Percentiles rank a stretch among this genome's conserved stretches.
phyloP scores from a whole-genome alignment of 1,284 basidiomycete genomes.

The Phlebopus sp. region DNA sequence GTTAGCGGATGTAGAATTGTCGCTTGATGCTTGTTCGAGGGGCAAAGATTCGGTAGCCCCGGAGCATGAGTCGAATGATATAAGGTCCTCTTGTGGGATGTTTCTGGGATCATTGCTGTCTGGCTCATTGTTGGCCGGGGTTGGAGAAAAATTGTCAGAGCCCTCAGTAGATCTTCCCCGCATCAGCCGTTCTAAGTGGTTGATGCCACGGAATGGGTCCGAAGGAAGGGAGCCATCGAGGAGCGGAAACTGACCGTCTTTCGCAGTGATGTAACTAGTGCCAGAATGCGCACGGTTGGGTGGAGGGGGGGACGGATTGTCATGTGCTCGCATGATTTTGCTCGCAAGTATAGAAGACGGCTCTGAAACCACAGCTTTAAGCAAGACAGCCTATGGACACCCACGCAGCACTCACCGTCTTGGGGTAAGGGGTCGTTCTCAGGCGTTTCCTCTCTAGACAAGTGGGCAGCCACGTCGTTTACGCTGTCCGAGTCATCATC shows the following conservation, averaged over 20 bases:
- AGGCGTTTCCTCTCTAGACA: constrained; percentile 44
- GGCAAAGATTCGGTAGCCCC: constrained; percentile 15
- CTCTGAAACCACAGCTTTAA: constrained; percentile 38
- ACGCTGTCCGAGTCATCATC: constrained; percentile 32
- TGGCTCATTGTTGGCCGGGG: constrained; percentile 4
- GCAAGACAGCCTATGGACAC: constrained; percentile 7
- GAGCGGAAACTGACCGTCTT: constrained; percentile 17
- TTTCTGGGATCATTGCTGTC: constrained; percentile 2
- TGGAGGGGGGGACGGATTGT: constrained; percentile 76
- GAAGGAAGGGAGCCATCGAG: constrained; percentile 20
- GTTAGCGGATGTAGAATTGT: constrained; percentile 7
- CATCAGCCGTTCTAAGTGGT: constrained; percentile 28
- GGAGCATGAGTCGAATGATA: constrained; percentile 42
- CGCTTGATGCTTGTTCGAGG: constrained; percentile 2
- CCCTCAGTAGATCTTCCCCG: too few relatives aligned
- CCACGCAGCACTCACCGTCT: constrained; percentile 42
- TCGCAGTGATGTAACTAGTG: constrained; percentile 15
- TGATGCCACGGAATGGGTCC: constrained; percentile 32
- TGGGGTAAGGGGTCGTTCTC: constrained; percentile 36
- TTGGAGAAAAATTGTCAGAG: neutral
- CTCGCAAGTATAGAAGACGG: constrained; percentile 63
- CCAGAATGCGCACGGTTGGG: constrained; percentile 29
- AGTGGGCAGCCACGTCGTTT: constrained; percentile 29
- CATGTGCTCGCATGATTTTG: constrained; percentile 62
- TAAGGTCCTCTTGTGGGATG: constrained; percentile 31